A percentile compares a stretch with the other conserved stretches of the same genome.
Conservation (phyloP, 2,329 filamentous ascomycete species). For the Fusarium papillatum region DNA sequence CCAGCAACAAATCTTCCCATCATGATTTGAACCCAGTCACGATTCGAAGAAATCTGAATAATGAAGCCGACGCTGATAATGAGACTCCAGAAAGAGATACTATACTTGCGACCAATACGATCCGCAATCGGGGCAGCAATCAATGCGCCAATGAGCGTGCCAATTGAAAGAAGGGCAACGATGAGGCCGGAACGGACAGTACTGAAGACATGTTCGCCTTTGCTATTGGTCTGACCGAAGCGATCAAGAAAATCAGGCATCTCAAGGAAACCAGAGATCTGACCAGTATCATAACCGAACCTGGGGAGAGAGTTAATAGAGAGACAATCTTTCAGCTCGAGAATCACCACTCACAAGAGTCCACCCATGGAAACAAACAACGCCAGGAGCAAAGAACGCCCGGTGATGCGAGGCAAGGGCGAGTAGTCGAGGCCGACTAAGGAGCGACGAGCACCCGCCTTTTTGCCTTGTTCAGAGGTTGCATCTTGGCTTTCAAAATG, state of each 20-base stretch:
- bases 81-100: conserved; percentile 72
- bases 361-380: conserved; percentile 60
- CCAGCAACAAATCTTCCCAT: conserved; percentile 76
- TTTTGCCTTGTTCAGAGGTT: conserved; percentile 50
- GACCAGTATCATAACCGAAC: conserved; percentile 65
- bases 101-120: conserved; percentile 71
- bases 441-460: conserved; percentile 47
- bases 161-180: conserved; percentile 70
- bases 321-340: fast-evolving
- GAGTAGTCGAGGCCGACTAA: conserved; percentile 59
- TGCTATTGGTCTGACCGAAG: conserved; percentile 58
- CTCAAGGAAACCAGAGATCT: conserved; percentile 69
- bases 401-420: conserved; percentile 55
- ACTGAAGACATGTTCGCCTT: conserved; percentile 60
- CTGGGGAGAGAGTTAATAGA: conserved; percentile 17
- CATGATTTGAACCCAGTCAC: conserved; percentile 75
- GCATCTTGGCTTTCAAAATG: conserved; percentile 59
- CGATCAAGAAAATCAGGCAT: conserved; percentile 68
- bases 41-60: conserved; percentile 71
- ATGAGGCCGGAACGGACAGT: conserved; percentile 70
- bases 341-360: conserved; percentile 51
- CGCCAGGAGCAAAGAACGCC: conserved; percentile 53
- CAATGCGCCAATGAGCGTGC: conserved; percentile 72
- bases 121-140: conserved; percentile 75
- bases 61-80: conserved; percentile 75